Percentiles rank a stretch among this genome's conserved stretches.
phyloP scores from a whole-genome alignment of 768 basidiomycete genomes.

The Suillus alpinus region DNA sequence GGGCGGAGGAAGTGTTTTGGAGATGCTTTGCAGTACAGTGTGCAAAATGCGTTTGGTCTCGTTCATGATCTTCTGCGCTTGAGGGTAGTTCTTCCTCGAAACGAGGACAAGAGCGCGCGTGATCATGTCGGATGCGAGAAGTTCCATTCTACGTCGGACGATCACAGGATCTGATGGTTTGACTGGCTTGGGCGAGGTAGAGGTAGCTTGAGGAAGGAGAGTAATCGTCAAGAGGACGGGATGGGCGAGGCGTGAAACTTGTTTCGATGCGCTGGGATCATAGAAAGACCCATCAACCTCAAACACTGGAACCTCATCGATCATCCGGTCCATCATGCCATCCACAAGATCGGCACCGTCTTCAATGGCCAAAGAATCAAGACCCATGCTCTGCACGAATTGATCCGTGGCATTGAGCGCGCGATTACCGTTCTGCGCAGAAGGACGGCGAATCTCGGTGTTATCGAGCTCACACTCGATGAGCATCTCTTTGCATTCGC shows the following conservation, averaged over 20 bases:
- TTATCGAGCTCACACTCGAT: constrained; percentile 90
- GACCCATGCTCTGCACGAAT: constrained; percentile 83
- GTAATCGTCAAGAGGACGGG: constrained; percentile 95
- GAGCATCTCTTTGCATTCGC: constrained; percentile 97
- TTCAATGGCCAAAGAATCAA: constrained; percentile 71
- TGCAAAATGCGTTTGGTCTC: constrained; percentile 93
- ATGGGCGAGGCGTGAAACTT: constrained; percentile 76
- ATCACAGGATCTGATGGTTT: constrained; percentile 80
- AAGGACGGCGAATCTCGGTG: constrained; percentile 39
- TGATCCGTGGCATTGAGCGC: constrained; percentile 81
- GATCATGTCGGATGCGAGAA: constrained; percentile 96
- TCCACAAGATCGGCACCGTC: constrained; percentile 73
- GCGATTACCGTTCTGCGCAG: constrained; percentile 14
- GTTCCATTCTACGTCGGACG: constrained; percentile 92
- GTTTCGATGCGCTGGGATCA: constrained; percentile 82
- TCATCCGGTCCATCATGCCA: constrained; percentile 95
- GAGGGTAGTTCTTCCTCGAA: constrained; percentile 83
- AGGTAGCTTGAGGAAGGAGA: constrained; percentile 56
- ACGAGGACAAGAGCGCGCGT: constrained; percentile 91
- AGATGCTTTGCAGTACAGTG: constrained; percentile 84
- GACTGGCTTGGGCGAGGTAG: constrained; percentile 33
- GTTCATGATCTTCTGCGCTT: constrained; percentile 85
- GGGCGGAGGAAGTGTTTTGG: constrained; percentile 65
- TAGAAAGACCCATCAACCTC: constrained; percentile 96
- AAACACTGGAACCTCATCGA: constrained; percentile 95